Evolutionary conservation across 805 yeast species (phyloP).

Genomic region (Ogataea degrootiae): DNA sequence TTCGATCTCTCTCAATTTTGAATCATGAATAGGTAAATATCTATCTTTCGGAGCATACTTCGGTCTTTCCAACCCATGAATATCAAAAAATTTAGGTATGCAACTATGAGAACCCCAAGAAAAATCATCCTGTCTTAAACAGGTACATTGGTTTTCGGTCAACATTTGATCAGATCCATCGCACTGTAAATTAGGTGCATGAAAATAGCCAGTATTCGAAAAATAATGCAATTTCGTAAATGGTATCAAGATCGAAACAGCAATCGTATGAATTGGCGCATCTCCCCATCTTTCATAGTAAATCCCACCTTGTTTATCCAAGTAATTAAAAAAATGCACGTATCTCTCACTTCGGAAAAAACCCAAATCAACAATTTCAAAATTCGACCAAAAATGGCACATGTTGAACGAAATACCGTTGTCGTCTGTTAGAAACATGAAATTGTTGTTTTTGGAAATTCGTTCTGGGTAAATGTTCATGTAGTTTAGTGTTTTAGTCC

Average conservation of each 20-base stretch:
- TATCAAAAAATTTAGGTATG: constrained; percentile 39
- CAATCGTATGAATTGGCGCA: constrained; percentile 30
- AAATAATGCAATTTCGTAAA: constrained; percentile 32
- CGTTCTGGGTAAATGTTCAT: constrained; percentile 40
- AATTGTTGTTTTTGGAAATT: constrained; percentile 43
- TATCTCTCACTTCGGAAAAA: constrained; percentile 56
- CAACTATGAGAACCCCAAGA: constrained; percentile 49
- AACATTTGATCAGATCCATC: constrained; percentile 47
- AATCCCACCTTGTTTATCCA: constrained; percentile 61
- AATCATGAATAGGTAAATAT: constrained; percentile 26
- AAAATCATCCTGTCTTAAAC: constrained; percentile 44
- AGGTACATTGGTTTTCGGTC: constrained; percentile 43
- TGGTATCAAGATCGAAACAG: constrained; percentile 27
- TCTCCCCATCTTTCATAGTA: constrained; percentile 66
- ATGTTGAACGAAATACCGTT: constrained; percentile 40
- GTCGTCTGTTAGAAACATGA: constrained; percentile 45
- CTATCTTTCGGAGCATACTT: constrained; percentile 18
- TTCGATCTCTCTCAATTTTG: constrained; percentile 11
- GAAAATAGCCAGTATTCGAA: constrained; percentile 50
- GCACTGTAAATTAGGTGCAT: constrained; percentile 55
- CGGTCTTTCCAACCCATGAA: constrained; percentile 28
- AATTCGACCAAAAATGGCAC: constrained; percentile 66
- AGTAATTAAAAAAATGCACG: constrained; percentile 47
- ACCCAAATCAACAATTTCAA: constrained; percentile 55
- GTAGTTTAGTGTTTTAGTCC: constrained; percentile 45